Conservation (phyloP, 2,329 filamentous ascomycete species). For the Fusarium miscanthi region DNA sequence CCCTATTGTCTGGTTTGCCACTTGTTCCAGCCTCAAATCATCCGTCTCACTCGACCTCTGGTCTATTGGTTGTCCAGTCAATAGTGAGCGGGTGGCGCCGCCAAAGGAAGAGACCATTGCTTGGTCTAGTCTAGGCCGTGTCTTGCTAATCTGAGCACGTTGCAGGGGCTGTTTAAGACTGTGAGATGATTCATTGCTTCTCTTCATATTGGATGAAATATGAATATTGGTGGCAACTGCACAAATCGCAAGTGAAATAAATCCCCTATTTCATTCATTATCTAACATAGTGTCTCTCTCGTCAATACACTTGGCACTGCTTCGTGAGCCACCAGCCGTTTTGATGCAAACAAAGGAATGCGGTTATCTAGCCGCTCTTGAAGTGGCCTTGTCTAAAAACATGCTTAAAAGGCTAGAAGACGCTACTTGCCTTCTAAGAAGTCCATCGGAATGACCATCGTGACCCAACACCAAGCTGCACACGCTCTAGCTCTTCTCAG, state of each 20-base stretch:
- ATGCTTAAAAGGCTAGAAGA: background rate
- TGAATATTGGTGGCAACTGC: background rate
- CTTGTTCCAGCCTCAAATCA: background rate
- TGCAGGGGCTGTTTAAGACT: background rate
- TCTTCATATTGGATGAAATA: background rate
- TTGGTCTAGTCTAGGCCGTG: background rate
- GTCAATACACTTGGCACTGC: background rate
- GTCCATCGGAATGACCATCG: background rate
- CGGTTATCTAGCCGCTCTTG: background rate
- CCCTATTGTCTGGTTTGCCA: background rate
- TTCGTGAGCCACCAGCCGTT: background rate
- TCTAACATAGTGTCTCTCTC: background rate
- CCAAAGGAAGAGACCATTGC: constrained; percentile 1
- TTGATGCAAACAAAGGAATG: background rate
- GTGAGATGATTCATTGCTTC: background rate
- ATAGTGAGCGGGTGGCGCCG: constrained; percentile 17
- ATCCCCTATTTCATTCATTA: background rate
- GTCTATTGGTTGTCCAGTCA: constrained; percentile 1
- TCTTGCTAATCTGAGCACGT: background rate
- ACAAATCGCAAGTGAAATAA: background rate
- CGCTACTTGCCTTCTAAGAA: background rate
- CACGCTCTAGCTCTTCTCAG: background rate
- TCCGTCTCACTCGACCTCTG: background rate
- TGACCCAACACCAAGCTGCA: background rate
- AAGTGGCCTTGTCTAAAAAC: background rate